These are phyloP conservation scores for Wickerhamomyces rabaulensis DNA, from an alignment of 805 yeast genomes.

Conservation along the genomic window DNA sequence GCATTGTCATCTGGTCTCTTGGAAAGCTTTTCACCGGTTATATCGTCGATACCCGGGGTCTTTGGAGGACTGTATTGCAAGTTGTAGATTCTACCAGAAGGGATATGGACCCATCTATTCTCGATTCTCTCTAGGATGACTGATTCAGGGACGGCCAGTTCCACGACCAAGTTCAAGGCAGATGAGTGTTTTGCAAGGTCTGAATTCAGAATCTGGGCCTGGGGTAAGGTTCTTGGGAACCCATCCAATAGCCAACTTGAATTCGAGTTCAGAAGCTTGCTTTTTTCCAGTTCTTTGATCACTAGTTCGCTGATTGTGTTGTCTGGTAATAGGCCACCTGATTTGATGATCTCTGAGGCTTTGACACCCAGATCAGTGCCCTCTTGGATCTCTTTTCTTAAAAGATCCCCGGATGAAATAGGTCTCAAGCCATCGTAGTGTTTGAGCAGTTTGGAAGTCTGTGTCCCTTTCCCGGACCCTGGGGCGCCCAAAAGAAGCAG, in stretches of 20 bases:
- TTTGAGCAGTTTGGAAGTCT: slow-evolving; percentile 59
- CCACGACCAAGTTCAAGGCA: slow-evolving; percentile 71
- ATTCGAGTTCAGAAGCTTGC: slow-evolving; percentile 37
- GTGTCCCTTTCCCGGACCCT: slow-evolving; percentile 94
- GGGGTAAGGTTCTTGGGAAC: slow-evolving; percentile 77
- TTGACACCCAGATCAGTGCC: slow-evolving; percentile 48
- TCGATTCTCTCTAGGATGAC: slow-evolving; percentile 78
- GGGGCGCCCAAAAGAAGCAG: slow-evolving; percentile 86
- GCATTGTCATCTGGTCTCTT: slow-evolving; percentile 83
- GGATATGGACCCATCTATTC: slow-evolving; percentile 77
- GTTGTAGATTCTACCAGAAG: slow-evolving; percentile 85
- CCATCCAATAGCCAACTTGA: slow-evolving; percentile 83
- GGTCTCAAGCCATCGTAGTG: slow-evolving; percentile 48
- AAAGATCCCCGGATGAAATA: slow-evolving; percentile 79
- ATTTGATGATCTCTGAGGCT: slow-evolving; percentile 51
- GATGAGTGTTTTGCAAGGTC: slow-evolving; percentile 35
- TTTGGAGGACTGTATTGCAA: slow-evolving; percentile 87
- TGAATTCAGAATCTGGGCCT: slow-evolving; percentile 56
- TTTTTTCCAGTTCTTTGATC: slow-evolving; percentile 37
- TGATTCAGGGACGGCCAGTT: slow-evolving; percentile 79
- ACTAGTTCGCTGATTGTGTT: slow-evolving; percentile 56
- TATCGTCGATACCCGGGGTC: slow-evolving; percentile 72
- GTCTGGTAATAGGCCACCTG: slow-evolving; percentile 76
- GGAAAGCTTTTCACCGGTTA: slow-evolving; percentile 80
- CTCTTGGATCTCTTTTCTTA: slow-evolving; percentile 59